phyloP scores from a whole-genome alignment of 1,284 basidiomycete genomes.

The Xerocomus cyaneibrunnescens region DNA sequence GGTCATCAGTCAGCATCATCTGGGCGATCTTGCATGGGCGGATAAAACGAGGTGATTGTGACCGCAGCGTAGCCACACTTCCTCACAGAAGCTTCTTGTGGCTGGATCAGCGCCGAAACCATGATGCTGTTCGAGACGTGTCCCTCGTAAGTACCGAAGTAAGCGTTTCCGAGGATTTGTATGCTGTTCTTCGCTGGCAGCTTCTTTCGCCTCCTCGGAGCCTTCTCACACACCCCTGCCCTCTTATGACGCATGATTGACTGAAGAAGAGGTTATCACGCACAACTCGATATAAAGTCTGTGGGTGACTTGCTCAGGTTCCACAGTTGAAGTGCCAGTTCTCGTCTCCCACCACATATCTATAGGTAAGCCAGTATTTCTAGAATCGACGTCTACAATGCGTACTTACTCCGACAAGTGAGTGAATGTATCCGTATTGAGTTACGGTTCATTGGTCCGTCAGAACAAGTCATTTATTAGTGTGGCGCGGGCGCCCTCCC shows the following conservation, averaged over 20 bases:
- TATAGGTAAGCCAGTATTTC: neutral
- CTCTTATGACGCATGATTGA: neutral
- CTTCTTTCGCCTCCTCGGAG: neutral
- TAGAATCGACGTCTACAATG: neutral
- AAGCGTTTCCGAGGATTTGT: slow-evolving; percentile 6
- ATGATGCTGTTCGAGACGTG: neutral
- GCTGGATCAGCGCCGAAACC: neutral
- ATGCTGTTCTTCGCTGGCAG: neutral
- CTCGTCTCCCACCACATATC: neutral
- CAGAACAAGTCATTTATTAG: neutral
- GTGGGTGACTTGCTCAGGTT: neutral
- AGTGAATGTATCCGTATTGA: neutral
- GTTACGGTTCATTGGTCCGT: neutral
- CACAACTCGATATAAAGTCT: neutral
- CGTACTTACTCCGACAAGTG: neutral
- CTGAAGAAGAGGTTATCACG: neutral
- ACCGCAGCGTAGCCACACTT: neutral
- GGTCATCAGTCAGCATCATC: neutral
- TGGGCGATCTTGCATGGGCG: neutral
- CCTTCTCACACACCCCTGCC: neutral
- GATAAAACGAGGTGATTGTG: slow-evolving; percentile 4
- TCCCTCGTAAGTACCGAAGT: neutral
- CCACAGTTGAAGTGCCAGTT: neutral
- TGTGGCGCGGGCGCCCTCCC: neutral
- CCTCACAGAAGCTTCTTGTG: neutral